These are phyloP conservation scores for Ceratocystis cubensis DNA, from an alignment of 2,329 filamentous ascomycete genomes.

Conservation along the genomic window DNA sequence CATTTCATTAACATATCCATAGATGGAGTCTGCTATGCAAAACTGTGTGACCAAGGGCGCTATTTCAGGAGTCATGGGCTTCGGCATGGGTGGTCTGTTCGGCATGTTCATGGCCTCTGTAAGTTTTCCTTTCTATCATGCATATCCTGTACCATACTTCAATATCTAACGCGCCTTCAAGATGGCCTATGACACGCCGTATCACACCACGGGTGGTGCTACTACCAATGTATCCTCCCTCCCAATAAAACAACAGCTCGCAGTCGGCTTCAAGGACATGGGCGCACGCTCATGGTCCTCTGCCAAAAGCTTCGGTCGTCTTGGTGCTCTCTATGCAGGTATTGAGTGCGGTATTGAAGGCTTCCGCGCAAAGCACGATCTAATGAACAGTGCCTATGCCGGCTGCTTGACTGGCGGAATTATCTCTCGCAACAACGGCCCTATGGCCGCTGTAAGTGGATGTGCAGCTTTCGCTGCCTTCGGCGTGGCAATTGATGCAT, in stretches of 20 bases:
- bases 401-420: slow-evolving; percentile 88
- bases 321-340: slow-evolving; percentile 80
- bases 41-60: slow-evolving; percentile 80
- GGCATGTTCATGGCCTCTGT: slow-evolving; percentile 97
- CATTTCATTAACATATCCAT: slow-evolving; percentile 10
- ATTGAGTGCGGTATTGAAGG: slow-evolving; percentile 96
- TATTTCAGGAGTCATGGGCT: slow-evolving; percentile 86
- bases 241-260: slow-evolving; percentile 72
- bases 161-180: slow-evolving; percentile 28
- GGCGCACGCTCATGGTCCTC: slow-evolving; percentile 67
- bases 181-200: slow-evolving; percentile 98
- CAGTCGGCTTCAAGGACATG: slow-evolving; percentile 87
- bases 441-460: slow-evolving; percentile 74
- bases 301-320: slow-evolving; percentile 89
- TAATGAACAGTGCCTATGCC: slow-evolving; percentile 73
- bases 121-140: slow-evolving; percentile 30
- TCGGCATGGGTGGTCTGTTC: slow-evolving; percentile 84
- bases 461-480: slow-evolving; percentile 93
- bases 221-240: slow-evolving; percentile 44
- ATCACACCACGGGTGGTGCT: slow-evolving; percentile 40
- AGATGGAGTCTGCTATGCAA: slow-evolving; percentile 82
- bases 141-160: not conserved
- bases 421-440: slow-evolving; percentile 73
- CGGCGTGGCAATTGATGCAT: slow-evolving; percentile 79
- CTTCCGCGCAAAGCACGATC: slow-evolving; percentile 81